Evolutionary conservation across 306 rosid species (phyloP).

Genomic region (Mucuna pruriens): DNA sequence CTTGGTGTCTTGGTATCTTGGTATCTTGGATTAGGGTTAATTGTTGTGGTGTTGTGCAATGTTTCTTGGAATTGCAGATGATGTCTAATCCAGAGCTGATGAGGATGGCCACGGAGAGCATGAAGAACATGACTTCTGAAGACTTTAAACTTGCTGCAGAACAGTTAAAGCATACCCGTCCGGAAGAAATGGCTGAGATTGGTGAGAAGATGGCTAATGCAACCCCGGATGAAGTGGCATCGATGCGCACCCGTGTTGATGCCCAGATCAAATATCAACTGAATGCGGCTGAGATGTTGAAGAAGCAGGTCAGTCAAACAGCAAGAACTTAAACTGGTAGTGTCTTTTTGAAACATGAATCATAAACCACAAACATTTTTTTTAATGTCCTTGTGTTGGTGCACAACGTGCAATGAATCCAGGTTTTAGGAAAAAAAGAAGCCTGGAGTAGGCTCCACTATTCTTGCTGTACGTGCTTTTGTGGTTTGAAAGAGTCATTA

Average conservation of each 20-base stretch:
- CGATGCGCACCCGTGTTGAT: slow-evolving; percentile 75
- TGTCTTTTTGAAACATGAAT: slow-evolving; percentile 11
- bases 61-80: slow-evolving; percentile 65
- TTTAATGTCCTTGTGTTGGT: background rate
- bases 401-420: background rate
- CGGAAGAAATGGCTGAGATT: slow-evolving; percentile 95
- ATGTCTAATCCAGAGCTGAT: slow-evolving; percentile 91
- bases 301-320: slow-evolving; percentile 64
- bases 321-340: background rate
- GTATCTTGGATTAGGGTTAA: background rate
- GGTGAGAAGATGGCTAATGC: slow-evolving; percentile 90
- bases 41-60: slow-evolving; percentile 9
- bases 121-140: slow-evolving; percentile 85
- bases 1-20: background rate
- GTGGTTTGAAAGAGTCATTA: background rate
- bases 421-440: background rate
- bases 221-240: slow-evolving; percentile 80
- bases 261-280: slow-evolving; percentile 70
- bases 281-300: slow-evolving; percentile 84
- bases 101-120: slow-evolving; percentile 94
- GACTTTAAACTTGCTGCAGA: slow-evolving; percentile 86
- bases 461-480: background rate
- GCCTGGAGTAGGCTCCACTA: background rate
- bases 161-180: slow-evolving; percentile 85
- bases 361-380: background rate